phyloP scores from a whole-genome alignment of 495 filamentous ascomycete genomes.

The Xylaria bambusicola region DNA sequence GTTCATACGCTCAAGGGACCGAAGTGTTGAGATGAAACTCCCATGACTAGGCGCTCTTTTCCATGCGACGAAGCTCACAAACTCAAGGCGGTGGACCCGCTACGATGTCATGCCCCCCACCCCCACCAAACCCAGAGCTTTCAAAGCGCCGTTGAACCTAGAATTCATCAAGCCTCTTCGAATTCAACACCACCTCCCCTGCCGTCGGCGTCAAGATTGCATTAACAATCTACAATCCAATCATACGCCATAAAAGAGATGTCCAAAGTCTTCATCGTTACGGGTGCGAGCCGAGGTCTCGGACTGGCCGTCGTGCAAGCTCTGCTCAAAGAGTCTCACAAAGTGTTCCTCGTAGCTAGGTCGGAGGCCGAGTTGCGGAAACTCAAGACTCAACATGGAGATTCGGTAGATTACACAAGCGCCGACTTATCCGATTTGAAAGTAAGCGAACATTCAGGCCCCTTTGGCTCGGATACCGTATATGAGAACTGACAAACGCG shows the following conservation, averaged over 20 bases:
- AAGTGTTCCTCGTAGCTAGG: constrained; percentile 76
- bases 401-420: constrained; percentile 68
- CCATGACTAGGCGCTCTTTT: too few species aligned
- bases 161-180: too few species aligned
- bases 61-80: too few species aligned
- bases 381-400: constrained; percentile 64
- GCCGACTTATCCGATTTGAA: constrained; percentile 74
- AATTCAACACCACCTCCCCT: too few species aligned
- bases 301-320: constrained; percentile 75
- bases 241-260: constrained; percentile 24
- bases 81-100: too few species aligned
- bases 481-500: background rate
- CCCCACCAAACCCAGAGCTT: background rate
- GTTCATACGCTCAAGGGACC: too few species aligned
- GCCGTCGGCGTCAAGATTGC: too few species aligned
- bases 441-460: constrained; percentile 30
- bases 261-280: constrained; percentile 66
- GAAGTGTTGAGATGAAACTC: too few species aligned
- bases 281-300: constrained; percentile 75
- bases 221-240: too few species aligned
- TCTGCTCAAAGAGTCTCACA: constrained; percentile 66
- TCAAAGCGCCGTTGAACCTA: background rate
- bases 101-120: constrained; percentile 10
- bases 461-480: background rate
- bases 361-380: constrained; percentile 64